phyloP scores from a whole-genome alignment of 2,329 filamentous ascomycete genomes.

The Cadophora luteo-olivacea region DNA sequence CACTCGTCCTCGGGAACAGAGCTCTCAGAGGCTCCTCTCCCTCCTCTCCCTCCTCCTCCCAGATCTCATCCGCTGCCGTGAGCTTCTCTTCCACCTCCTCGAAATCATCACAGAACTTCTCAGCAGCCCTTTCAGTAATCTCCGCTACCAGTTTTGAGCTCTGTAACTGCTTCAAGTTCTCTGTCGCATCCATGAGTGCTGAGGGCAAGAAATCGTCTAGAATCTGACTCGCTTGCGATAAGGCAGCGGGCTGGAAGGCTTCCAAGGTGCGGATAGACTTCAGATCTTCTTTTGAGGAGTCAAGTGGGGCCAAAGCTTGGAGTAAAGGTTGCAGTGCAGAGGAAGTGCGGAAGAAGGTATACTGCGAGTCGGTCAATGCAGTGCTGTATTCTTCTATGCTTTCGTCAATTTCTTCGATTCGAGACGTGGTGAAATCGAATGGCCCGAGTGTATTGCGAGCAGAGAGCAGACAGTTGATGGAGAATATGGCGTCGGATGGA shows the following conservation, averaged over 20 bases:
- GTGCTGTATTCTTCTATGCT: constrained; percentile 60
- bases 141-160: constrained; percentile 74
- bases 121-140: constrained; percentile 83
- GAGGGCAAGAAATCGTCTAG: constrained; percentile 93
- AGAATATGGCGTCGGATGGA: constrained; percentile 71
- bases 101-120: constrained; percentile 86
- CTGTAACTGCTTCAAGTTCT: constrained; percentile 77
- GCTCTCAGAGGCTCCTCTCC: constrained; percentile 38
- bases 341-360: constrained; percentile 72
- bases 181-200: constrained; percentile 88
- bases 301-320: constrained; percentile 52
- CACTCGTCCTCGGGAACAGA: constrained; percentile 45
- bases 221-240: constrained; percentile 74
- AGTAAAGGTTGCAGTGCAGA: constrained; percentile 76
- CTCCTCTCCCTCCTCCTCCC: constrained; percentile 39
- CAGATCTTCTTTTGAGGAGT: constrained; percentile 56
- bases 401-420: constrained; percentile 61
- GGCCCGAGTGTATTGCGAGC: constrained; percentile 61
- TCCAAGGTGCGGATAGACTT: constrained; percentile 64
- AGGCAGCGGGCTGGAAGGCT: constrained; percentile 62
- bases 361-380: constrained; percentile 71
- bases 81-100: constrained; percentile 70
- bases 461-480: constrained; percentile 72
- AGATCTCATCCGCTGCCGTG: constrained; percentile 61
- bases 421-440: constrained; percentile 68